Conservation (phyloP, 129 eudicot genomes). For the Artemisia annua region DNA sequence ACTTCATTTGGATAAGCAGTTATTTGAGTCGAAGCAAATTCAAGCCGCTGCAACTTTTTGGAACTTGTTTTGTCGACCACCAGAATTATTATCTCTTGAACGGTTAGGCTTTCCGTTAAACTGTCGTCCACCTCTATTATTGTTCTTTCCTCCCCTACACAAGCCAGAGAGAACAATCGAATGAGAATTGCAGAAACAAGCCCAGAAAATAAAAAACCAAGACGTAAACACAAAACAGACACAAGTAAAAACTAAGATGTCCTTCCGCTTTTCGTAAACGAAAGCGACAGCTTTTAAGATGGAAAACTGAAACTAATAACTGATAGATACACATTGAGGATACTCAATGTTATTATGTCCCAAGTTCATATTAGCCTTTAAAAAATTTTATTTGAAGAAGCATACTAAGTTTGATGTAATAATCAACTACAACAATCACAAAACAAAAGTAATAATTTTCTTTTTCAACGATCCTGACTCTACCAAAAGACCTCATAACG, state of each 20-base stretch:
- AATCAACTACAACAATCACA: too few relatives aligned
- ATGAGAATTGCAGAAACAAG: background rate
- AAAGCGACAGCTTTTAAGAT: background rate
- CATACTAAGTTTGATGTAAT: too few relatives aligned
- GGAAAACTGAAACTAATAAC: too few relatives aligned
- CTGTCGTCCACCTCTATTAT: constrained; percentile 62
- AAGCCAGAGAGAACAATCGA: background rate
- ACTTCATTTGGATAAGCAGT: too few relatives aligned
- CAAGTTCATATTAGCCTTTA: too few relatives aligned
- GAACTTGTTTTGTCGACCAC: constrained; percentile 58
- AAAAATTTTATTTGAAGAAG: too few relatives aligned
- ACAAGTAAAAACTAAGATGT: background rate
- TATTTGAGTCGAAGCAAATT: background rate
- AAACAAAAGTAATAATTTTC: too few relatives aligned
- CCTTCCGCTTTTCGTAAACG: background rate
- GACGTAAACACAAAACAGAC: background rate
- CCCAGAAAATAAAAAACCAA: background rate
- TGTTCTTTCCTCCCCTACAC: constrained; percentile 66
- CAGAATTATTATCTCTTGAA: constrained; percentile 48
- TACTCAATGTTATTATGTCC: too few relatives aligned
- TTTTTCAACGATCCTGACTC: too few relatives aligned
- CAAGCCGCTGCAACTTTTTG: constrained; percentile 62
- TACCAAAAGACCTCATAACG: too few relatives aligned
- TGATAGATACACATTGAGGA: too few relatives aligned
- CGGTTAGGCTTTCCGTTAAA: constrained; percentile 63